These are phyloP conservation scores for Ceratocystis albifundus DNA, from an alignment of 2,329 filamentous ascomycete species.

Conservation along the genomic window DNA sequence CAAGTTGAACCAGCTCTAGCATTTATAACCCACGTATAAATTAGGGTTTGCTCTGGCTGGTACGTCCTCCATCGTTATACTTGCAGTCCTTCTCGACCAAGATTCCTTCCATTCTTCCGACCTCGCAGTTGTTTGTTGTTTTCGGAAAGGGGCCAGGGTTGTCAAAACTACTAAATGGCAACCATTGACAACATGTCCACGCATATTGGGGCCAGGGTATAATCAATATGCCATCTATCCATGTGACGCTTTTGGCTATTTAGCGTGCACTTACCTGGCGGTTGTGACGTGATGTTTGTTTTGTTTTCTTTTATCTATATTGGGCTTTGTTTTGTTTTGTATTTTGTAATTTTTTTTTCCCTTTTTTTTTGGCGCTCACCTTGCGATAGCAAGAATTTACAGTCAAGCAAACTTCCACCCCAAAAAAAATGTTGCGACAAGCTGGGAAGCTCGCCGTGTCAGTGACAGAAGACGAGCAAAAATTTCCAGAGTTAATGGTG, in stretches of 20 bases:
- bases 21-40: too few relatives aligned
- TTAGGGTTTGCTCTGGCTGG: too few relatives aligned
- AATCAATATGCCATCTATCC: not conserved
- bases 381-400: not conserved
- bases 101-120: not conserved
- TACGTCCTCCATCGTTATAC: not conserved
- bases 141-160: not conserved
- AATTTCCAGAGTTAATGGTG: not conserved
- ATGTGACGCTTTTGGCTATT: not conserved
- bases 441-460: not conserved
- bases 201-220: not conserved
- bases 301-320: slow-evolving; percentile 4
- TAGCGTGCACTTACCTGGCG: slow-evolving; percentile 6
- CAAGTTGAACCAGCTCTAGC: too few relatives aligned
- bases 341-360: not conserved
- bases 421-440: not conserved
- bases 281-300: not conserved
- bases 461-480: not conserved
- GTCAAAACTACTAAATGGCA: not conserved
- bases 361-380: not conserved
- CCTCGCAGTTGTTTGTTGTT: not conserved
- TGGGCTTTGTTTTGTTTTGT: not conserved
- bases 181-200: not conserved
- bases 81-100: not conserved
- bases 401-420: not conserved